These are phyloP conservation scores for Sugiyamaella marilandica DNA, from an alignment of 805 yeast genomes.

Conservation along the genomic window DNA sequence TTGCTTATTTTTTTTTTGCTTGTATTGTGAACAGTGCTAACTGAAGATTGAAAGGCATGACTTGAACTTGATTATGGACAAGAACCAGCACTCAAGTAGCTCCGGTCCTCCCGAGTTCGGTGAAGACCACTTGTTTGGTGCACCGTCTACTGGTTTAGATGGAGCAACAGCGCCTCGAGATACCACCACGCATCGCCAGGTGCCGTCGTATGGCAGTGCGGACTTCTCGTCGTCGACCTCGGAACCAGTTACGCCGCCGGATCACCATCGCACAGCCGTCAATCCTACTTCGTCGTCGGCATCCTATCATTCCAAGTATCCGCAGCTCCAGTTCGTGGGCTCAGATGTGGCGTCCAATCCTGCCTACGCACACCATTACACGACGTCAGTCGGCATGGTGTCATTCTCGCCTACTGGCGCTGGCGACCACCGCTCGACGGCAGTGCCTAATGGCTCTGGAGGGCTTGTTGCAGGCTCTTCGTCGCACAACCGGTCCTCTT, in stretches of 20 bases:
- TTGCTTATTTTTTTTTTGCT: too few relatives aligned
- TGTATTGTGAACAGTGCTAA: not conserved
- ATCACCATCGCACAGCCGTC: constrained; percentile 3
- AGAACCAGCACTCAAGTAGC: not conserved
- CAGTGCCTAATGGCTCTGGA: too few relatives aligned
- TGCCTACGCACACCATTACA: not conserved
- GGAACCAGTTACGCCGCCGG: constrained; percentile 15
- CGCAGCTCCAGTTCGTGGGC: not conserved
- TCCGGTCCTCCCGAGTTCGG: constrained; percentile 3
- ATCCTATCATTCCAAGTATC: not conserved
- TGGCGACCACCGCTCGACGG: not conserved
- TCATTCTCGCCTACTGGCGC: not conserved
- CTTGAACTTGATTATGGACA: constrained; percentile 8
- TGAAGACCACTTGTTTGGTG: not conserved
- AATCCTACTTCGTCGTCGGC: not conserved
- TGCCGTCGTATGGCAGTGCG: constrained; percentile 11
- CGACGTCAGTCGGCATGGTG: not conserved
- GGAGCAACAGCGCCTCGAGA: not conserved
- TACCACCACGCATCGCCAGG: constrained; percentile 4
- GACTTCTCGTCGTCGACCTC: constrained; percentile 11
- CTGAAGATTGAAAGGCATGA: constrained; percentile 9
- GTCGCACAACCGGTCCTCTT: not conserved
- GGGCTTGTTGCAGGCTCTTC: too few relatives aligned
- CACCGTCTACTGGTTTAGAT: not conserved
- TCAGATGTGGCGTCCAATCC: too few relatives aligned